Evolutionary conservation across 495 filamentous ascomycete genomes (phyloP).

Genomic region (Chaetomium cochliodes): DNA sequence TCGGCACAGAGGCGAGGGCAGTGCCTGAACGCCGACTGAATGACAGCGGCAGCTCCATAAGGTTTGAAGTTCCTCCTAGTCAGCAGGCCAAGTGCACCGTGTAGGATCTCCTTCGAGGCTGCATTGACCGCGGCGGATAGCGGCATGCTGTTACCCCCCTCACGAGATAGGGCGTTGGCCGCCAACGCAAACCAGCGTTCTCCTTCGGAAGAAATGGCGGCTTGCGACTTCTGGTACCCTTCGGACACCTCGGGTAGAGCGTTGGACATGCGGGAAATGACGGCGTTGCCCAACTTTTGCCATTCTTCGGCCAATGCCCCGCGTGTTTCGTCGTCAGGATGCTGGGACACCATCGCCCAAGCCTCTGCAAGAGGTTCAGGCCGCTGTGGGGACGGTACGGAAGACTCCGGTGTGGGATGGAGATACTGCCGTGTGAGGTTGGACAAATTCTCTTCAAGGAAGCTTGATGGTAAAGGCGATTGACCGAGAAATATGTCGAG

Average conservation of each 20-base stretch:
- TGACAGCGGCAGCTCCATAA: conserved; percentile 68
- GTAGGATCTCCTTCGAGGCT: conserved; percentile 34
- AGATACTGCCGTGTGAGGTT: conserved; percentile 44
- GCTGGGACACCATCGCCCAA: conserved; percentile 28
- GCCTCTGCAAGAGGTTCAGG: conserved; percentile 35
- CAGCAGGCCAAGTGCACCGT: conserved; percentile 37
- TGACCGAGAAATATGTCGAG: conserved; percentile 51
- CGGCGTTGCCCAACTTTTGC: conserved; percentile 51
- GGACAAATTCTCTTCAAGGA: conserved; percentile 46
- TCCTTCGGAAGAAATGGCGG: conserved; percentile 58
- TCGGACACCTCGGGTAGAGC: conserved; percentile 78
- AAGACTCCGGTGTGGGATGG: conserved; percentile 38
- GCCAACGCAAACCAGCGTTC: conserved; percentile 62
- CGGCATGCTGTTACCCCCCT: not conserved
- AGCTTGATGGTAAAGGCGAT: conserved; percentile 30
- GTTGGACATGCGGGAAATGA: conserved; percentile 62
- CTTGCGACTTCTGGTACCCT: conserved; percentile 69
- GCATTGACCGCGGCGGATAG: conserved; percentile 16
- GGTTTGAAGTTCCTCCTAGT: conserved; percentile 71
- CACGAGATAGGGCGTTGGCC: conserved; percentile 37
- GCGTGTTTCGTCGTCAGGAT: conserved; percentile 28
- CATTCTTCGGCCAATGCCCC: conserved; percentile 42
- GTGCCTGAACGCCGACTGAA: conserved; percentile 48
- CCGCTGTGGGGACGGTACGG: conserved; percentile 36
- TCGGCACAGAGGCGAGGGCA: conserved; percentile 30